A percentile compares a stretch with the other conserved stretches of the same genome.
Evolutionary conservation across 148 eudicot genomes (phyloP).

Genomic region (Beta vulgaris): DNA sequence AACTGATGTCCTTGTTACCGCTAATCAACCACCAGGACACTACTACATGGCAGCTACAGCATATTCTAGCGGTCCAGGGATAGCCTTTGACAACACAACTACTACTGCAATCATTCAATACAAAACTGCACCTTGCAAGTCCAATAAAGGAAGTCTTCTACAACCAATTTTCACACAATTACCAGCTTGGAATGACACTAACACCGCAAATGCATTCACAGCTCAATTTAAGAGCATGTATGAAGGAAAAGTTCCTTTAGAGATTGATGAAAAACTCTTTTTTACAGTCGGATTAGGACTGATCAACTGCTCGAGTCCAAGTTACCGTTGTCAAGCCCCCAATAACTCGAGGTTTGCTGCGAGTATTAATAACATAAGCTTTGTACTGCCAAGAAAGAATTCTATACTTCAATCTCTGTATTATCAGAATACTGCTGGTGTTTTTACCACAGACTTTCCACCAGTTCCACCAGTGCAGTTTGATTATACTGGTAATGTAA

Average conservation of each 20-base stretch:
- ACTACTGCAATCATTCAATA: slow-evolving; percentile 85
- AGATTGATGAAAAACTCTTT: slow-evolving; percentile 58
- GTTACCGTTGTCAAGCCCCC: slow-evolving; percentile 69
- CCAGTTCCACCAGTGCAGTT: slow-evolving; percentile 69
- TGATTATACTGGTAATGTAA: slow-evolving; percentile 85
- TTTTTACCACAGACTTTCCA: slow-evolving; percentile 82
- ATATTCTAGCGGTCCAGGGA: slow-evolving; percentile 56
- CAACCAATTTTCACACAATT: slow-evolving; percentile 52
- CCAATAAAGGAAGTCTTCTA: slow-evolving; percentile 19
- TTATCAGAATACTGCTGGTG: slow-evolving; percentile 56
- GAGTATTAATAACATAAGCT: slow-evolving; percentile 38
- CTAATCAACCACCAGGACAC: slow-evolving; percentile 60
- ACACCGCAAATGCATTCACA: slow-evolving; percentile 58
- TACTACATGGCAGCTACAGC: slow-evolving; percentile 88
- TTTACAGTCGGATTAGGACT: slow-evolving; percentile 72
- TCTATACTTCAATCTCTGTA: slow-evolving; percentile 77
- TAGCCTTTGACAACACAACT: slow-evolving; percentile 80
- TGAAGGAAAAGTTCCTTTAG: slow-evolving; percentile 51
- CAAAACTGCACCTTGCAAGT: slow-evolving; percentile 30
- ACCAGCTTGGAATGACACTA: slow-evolving; percentile 75
- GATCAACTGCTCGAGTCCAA: slow-evolving; percentile 66
- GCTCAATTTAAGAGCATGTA: slow-evolving; percentile 49
- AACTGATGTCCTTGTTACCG: slow-evolving; percentile 68
- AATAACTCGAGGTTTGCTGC: slow-evolving; percentile 69
- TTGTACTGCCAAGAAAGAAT: slow-evolving; percentile 55